Base-by-base conservation (phyloP, 192 early-diverging fungal species). In the Ramicandelaber brevisporus region DNA sequence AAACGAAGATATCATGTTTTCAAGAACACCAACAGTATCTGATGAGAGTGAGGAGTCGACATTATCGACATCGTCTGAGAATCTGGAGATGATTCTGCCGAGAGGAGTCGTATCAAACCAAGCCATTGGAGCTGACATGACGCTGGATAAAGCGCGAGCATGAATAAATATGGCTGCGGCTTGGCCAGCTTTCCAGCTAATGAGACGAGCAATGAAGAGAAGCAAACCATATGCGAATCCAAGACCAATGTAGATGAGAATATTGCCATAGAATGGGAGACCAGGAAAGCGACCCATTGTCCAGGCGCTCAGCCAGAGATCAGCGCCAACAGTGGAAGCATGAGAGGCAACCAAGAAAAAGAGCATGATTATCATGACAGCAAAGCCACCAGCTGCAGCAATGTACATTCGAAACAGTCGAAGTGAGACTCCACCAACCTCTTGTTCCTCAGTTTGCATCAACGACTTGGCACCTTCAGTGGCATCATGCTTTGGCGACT, bases 381-480 rank as follows among this genome's bases (percentile, higher is more conserved):
- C 5, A 23, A 8, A 31, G 0, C 52, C 52, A 14, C 52, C 52
- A 2, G 45, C 31, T 4, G 52, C 41, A 4, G 16, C 31, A 9
- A 54, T 80, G 75, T 30, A 58, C 24, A 37, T 53, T 38, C 55
- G 63, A 71, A 27, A 85, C 57, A 33, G 38, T 17, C 8, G 33
- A 38, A 38, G 51, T 29, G 31, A 80, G 70, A 30, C 59, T 50
- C 16, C 45, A 17, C 86, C 86, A 1, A 65, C 71, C 2, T 50
- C 46, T 6, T 74, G 68, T 40, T 92, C 86, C 39, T 92, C 86
- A 14, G 64, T 59, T 26, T 63, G 53, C 73, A 86, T 90, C 7
- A 84, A 50, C 17, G 53, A 51, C 5, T n/a, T n/a, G 1, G 29
- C 26, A n/a, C n/a, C n/a, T n/a, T n/a, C n/a, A n/a, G n/a, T n/a